phyloP scores from a whole-genome alignment of 1,284 basidiomycete species.

The Pseudozyma sp. region DNA sequence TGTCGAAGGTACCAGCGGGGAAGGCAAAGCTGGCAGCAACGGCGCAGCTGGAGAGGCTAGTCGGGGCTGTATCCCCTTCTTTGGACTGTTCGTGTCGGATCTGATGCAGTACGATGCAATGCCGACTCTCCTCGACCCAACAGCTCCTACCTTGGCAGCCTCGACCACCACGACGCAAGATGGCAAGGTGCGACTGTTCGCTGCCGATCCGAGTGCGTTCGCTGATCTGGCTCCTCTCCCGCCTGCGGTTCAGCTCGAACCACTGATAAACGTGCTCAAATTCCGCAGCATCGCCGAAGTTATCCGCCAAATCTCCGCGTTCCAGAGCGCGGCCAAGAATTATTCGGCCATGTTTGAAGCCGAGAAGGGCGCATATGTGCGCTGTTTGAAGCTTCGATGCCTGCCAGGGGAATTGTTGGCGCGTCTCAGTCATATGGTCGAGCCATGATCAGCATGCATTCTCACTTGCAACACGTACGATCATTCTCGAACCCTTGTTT shows the following conservation, averaged over 20 bases:
- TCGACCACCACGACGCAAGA: slow-evolving; percentile 12
- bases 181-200: slow-evolving; percentile 20
- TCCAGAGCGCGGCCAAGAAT: slow-evolving; percentile 51
- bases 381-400: slow-evolving; percentile 61
- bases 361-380: slow-evolving; percentile 57
- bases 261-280: slow-evolving; percentile 64
- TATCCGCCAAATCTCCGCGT: slow-evolving; percentile 58
- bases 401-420: slow-evolving; percentile 56
- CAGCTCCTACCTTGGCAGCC: slow-evolving; percentile 37
- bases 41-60: slow-evolving; percentile 1
- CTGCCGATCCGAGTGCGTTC: slow-evolving; percentile 46
- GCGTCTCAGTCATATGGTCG: slow-evolving; percentile 35
- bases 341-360: slow-evolving; percentile 56
- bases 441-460: slow-evolving; percentile 17
- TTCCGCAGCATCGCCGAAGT: slow-evolving; percentile 51
- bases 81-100: slow-evolving; percentile 64
- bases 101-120: slow-evolving; percentile 59
- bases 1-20: slow-evolving; percentile 25
- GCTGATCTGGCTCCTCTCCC: slow-evolving; percentile 52
- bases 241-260: slow-evolving; percentile 36
- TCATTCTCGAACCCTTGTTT: neutral
- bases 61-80: slow-evolving; percentile 58
- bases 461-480: neutral
- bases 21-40: slow-evolving; percentile 3
- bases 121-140: slow-evolving; percentile 60